Evolutionary conservation across 352 stramenopile genomes (phyloP), one percentile per base, ranked within the genome.

Genomic region (Phytopythium chamaehyphon): DNA sequence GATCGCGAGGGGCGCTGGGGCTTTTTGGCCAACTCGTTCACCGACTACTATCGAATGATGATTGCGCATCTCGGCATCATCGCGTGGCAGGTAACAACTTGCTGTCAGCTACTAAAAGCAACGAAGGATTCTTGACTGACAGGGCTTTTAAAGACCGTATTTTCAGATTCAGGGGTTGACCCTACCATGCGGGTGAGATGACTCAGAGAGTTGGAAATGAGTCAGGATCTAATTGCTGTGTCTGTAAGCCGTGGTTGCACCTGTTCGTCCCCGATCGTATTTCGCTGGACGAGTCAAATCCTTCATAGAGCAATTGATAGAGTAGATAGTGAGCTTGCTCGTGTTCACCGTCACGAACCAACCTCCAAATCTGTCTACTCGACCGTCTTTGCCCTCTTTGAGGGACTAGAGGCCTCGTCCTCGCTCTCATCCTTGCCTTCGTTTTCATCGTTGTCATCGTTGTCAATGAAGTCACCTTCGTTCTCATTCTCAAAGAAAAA

Each of bases 11-110:
- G 69, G 2, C 57, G 58, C 16, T 90, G 82, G 82, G 81, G 76
- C 49, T 92, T 89, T 43, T 65, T 92, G 15, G 76, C 82, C 1
- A 54, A 77, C 36, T 76, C 56, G 12, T 92, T 92, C 47, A 72
- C 62, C 21, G 74, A 88, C 35, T 92, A 92, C 59, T 92, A 92
- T 56, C 78, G 82, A 46, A 82, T 90, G 72, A 89, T 90, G 73
- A 71, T 92, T 37, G 66, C 68, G 33, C 82, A 92, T 38, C 54
- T 92, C 19, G 78, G 82, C 4, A 79, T 92, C 53, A 76, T 90
- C 18, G 76, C 70, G 40, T 92, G 82, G 82, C 82, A 88, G 68
- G 74, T 86, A 59, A 54, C 38, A 11, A 1, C 6, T 11, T 11
- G 14, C 14, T 10, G 3, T 36, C n/a, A 8, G 21, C 16, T n/a